phyloP scores from a whole-genome alignment of 768 basidiomycete species.

The Dentipellis sp. region DNA sequence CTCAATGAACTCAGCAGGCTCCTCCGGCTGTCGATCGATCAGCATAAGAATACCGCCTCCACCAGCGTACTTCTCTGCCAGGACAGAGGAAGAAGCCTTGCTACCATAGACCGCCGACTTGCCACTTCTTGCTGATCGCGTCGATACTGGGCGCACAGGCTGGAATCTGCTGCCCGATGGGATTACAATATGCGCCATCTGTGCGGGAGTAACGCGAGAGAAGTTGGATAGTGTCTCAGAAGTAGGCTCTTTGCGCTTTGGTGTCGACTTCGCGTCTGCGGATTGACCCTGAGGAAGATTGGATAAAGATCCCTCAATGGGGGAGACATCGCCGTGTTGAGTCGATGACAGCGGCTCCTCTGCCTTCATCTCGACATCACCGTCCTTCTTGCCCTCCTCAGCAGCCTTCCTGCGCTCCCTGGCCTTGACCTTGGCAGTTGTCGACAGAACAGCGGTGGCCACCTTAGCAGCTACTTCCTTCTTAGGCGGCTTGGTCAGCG shows the following conservation, averaged over 20 bases:
- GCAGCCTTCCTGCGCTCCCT: conserved; percentile 89
- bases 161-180: conserved; percentile 72
- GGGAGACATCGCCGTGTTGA: conserved; percentile 48
- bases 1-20: conserved; percentile 67
- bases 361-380: conserved; percentile 73
- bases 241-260: conserved; percentile 67
- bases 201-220: conserved; percentile 85
- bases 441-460: conserved; percentile 90
- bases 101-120: conserved; percentile 4
- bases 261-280: conserved; percentile 28
- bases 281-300: conserved; percentile 36
- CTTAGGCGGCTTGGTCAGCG: conserved; percentile 78
- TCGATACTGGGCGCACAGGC: conserved; percentile 77
- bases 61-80: conserved; percentile 56
- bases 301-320: conserved; percentile 44
- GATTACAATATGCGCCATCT: conserved; percentile 81
- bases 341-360: conserved; percentile 35
- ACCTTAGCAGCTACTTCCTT: conserved; percentile 90
- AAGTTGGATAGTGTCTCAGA: conserved; percentile 79
- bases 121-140: conserved; percentile 16
- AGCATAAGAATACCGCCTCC: conserved; percentile 88
- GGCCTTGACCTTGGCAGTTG: conserved; percentile 95
- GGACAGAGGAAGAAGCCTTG: conserved; percentile 19
- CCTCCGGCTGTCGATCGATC: conserved; percentile 60
- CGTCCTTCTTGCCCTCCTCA: conserved; percentile 59